Evolutionary conservation across 805 yeast species (phyloP).

Genomic region (Candida ovalis): DNA sequence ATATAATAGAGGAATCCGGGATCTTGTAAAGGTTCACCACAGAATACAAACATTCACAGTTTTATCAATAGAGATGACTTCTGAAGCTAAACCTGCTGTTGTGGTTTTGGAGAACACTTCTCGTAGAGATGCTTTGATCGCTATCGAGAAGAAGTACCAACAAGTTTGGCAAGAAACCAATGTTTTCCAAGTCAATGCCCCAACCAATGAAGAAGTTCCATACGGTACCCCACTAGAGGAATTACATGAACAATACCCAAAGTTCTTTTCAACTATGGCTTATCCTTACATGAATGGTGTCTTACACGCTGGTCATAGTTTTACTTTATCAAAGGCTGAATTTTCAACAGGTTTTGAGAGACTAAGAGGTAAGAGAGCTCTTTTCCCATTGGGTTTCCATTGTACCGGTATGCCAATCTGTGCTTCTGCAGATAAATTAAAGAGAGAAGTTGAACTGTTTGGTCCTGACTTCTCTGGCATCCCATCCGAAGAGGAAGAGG

Average conservation of each 20-base stretch:
- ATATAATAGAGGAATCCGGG: too few relatives aligned
- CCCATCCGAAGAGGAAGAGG: slow-evolving; percentile 60
- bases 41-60: too few relatives aligned
- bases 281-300: slow-evolving; percentile 99
- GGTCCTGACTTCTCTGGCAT: slow-evolving; percentile 74
- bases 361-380: slow-evolving; percentile 87
- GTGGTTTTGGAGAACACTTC: slow-evolving; percentile 57
- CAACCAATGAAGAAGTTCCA: slow-evolving; percentile 62
- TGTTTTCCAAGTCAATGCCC: slow-evolving; percentile 85
- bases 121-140: slow-evolving; percentile 92
- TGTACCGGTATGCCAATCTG: slow-evolving; percentile 99
- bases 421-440: slow-evolving; percentile 92
- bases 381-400: slow-evolving; percentile 96
- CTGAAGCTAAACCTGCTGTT: slow-evolving; percentile 27
- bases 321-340: slow-evolving; percentile 91
- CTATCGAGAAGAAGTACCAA: slow-evolving; percentile 85
- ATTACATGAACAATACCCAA: slow-evolving; percentile 76
- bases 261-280: slow-evolving; percentile 91
- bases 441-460: slow-evolving; percentile 87
- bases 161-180: slow-evolving; percentile 83
- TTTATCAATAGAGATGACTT: slow-evolving; percentile 15
- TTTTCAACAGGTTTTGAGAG: slow-evolving; percentile 91
- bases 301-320: slow-evolving; percentile 95
- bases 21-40: too few relatives aligned
- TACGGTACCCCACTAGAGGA: slow-evolving; percentile 57